Conservation (phyloP, 257 asterid genomes). For the Nicotiana benthamiana region DNA sequence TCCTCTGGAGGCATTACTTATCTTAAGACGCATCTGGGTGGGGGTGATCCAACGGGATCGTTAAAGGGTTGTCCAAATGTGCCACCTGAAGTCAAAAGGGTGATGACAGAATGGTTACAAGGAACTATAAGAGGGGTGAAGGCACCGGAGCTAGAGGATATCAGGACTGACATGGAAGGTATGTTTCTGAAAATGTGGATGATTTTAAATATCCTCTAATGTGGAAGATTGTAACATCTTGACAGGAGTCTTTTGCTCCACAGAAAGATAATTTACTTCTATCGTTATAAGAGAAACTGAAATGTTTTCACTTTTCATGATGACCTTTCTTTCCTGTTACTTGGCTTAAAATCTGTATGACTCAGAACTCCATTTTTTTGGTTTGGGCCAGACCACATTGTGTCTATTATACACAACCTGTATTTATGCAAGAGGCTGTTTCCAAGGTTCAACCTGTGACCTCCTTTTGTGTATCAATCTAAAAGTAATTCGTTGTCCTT, state of each 20-base stretch:
- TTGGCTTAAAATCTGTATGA: neutral
- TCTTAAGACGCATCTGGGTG: constrained; percentile 49
- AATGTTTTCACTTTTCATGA: neutral
- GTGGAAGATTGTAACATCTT: neutral
- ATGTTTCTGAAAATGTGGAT: neutral
- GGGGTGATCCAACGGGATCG: constrained; percentile 33
- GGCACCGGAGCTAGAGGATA: constrained; percentile 25
- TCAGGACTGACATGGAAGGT: constrained; percentile 7
- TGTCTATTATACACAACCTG: neutral
- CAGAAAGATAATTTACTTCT: neutral
- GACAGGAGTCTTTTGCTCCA: neutral
- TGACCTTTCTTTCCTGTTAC: neutral
- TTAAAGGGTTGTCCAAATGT: constrained; percentile 45
- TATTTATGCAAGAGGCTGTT: neutral
- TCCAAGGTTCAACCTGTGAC: neutral
- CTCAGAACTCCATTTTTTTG: neutral
- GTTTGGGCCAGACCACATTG: neutral
- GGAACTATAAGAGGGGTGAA: constrained; percentile 31
- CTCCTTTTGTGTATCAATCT: neutral
- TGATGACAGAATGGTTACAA: constrained; percentile 39
- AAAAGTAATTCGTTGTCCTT: neutral
- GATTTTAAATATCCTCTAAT: neutral
- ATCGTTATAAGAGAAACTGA: neutral
- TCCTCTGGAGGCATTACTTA: constrained; percentile 48
- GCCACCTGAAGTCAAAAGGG: constrained; percentile 28